Conservation (phyloP, 352 stramenopile genomes). For the Phytopythium vexans region DNA sequence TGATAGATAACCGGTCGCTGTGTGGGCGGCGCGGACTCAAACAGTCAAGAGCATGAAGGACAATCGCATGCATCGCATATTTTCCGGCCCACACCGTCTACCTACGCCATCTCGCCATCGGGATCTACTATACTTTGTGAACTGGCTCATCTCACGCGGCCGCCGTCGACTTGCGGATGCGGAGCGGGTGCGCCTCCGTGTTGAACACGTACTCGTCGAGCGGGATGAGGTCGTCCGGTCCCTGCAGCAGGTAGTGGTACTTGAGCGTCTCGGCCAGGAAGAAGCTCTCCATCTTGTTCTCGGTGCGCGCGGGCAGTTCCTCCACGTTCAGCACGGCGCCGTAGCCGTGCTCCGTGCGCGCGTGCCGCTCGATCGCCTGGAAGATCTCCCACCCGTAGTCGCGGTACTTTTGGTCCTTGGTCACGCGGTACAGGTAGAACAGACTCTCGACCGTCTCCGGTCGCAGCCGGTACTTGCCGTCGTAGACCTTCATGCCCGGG, state of each 20-base stretch:
- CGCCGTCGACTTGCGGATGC: slow-evolving; percentile 28
- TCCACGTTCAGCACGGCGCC: slow-evolving; percentile 58
- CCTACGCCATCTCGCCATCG: too few relatives aligned
- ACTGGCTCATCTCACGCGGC: neutral
- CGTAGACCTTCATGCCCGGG: slow-evolving; percentile 46
- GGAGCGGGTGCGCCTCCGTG: slow-evolving; percentile 94
- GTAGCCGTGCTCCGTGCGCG: slow-evolving; percentile 89
- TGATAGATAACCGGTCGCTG: too few relatives aligned
- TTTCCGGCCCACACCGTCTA: too few relatives aligned
- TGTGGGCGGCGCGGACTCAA: too few relatives aligned
- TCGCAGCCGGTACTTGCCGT: slow-evolving; percentile 91
- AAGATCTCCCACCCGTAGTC: slow-evolving; percentile 97
- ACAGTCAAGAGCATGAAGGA: too few relatives aligned
- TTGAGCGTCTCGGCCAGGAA: slow-evolving; percentile 99
- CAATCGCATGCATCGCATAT: too few relatives aligned
- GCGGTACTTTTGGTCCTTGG: slow-evolving; percentile 92
- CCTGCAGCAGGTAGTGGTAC: slow-evolving; percentile 96
- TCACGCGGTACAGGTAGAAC: slow-evolving; percentile 96
- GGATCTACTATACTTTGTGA: neutral
- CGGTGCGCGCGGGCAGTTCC: slow-evolving; percentile 40
- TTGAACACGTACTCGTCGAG: slow-evolving; percentile 97
- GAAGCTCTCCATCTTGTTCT: slow-evolving; percentile 98
- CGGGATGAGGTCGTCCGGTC: slow-evolving; percentile 68
- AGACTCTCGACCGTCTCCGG: slow-evolving; percentile 96
- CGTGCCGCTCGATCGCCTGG: slow-evolving; percentile 89